Evolutionary conservation across 208 protist genomes (phyloP), one percentile per base, ranked within the genome.

Genomic region (Crithidia thermophila): DNA sequence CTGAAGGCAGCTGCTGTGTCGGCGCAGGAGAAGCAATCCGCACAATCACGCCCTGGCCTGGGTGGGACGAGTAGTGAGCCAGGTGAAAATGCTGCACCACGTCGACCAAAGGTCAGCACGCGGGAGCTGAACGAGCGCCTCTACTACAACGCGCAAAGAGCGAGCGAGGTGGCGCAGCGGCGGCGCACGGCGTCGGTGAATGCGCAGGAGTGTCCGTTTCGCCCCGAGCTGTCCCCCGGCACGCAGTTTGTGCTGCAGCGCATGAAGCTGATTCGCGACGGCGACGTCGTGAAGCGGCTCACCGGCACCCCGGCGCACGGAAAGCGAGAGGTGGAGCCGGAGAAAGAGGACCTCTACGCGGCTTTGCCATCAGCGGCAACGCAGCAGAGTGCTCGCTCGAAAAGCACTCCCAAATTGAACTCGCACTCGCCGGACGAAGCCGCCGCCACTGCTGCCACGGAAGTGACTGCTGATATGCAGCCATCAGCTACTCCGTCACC

Each of bases 221-320:
- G 58, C 14, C 90, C 90, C 0, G 60, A 75, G 47, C 63, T 95
- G 3, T 81, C 90, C 3, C 80, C 81, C 9, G 85, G 83, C n/a
- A 90, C 90, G 7, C 57, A 72, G 39, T 68, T 77, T 28, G 87
- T 93, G 3, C 27, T 86, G 62, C 62, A 60, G 60, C 67, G 50
- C 52, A 63, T 75, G 59, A 45, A 34, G 3, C 28, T 43, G 2
- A 57, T 14, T 1, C 79, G 84, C n/a, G 84, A 93, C 69, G 21
- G 20, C 39, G 79, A 95, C 68, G 79, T 95, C 0, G 86, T 91
- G 52, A 82, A 80, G 72, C 81, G 90, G 18, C 81, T 95, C 11
- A 78, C 79, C 13, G 23, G 34, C 27, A 20, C 43, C 9, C n/a
- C 42, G 4, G n/a, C 18, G 25, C 10, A 39, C n/a, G 8, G n/a